Evolutionary conservation across 306 rosid genomes (phyloP).

Genomic region (Arachis stenosperma): DNA sequence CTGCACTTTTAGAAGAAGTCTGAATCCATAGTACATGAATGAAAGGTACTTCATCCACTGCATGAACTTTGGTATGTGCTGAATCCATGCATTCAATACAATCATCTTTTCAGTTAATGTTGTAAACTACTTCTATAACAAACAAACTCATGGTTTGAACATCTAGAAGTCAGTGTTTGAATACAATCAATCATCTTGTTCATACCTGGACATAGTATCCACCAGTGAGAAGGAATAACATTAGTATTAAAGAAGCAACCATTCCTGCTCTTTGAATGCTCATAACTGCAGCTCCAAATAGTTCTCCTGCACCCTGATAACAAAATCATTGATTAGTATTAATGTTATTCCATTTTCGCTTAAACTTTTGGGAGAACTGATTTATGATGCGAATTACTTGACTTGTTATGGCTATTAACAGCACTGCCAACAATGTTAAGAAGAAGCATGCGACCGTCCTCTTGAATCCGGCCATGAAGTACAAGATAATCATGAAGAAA

Average conservation of each 20-base stretch:
- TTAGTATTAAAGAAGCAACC: conserved; percentile 88
- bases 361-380: neutral
- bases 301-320: conserved; percentile 89
- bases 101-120: neutral
- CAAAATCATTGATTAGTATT: neutral
- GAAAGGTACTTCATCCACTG: conserved; percentile 88
- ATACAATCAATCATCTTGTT: neutral
- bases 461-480: conserved; percentile 94
- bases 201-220: conserved; percentile 95
- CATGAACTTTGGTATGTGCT: conserved; percentile 91
- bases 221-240: conserved; percentile 95
- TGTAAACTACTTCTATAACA: neutral
- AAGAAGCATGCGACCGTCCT: conserved; percentile 77
- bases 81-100: conserved; percentile 39
- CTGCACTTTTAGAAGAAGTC: conserved; percentile 89
- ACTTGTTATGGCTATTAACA: conserved; percentile 85
- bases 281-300: conserved; percentile 94
- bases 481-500: conserved; percentile 75
- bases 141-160: too few species aligned
- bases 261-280: conserved; percentile 89
- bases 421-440: conserved; percentile 65
- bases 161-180: too few species aligned
- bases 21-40: conserved; percentile 88
- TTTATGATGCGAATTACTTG: conserved; percentile 60
- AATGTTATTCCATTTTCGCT: too few species aligned